Conservation (phyloP, 768 basidiomycete genomes). For the Tricholoma saponaceum region DNA sequence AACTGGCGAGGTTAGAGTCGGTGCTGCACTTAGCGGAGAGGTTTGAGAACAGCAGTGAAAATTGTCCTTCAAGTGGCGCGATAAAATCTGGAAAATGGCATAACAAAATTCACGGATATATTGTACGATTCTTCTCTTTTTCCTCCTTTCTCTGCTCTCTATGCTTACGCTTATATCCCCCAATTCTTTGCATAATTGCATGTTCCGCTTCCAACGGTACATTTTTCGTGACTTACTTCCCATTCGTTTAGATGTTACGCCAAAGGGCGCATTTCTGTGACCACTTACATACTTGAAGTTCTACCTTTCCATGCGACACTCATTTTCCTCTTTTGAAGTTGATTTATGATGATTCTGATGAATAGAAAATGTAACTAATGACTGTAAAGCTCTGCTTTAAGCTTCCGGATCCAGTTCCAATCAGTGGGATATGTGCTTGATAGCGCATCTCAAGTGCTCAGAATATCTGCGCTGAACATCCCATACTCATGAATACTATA, state of each 20-base stretch:
- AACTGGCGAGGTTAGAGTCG: slow-evolving; percentile 40
- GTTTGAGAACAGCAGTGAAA: slow-evolving; percentile 5
- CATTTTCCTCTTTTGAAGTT: background rate
- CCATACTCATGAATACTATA: too few relatives aligned
- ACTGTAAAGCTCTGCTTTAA: background rate
- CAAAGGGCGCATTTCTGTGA: too few relatives aligned
- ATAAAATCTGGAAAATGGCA: background rate
- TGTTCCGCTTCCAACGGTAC: background rate
- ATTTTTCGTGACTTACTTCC: background rate
- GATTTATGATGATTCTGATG: background rate
- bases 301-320: background rate
- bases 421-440: too few relatives aligned
- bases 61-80: background rate
- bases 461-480: too few relatives aligned
- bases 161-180: background rate
- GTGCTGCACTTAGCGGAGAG: slow-evolving; percentile 7
- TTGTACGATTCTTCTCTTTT: background rate
- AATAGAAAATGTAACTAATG: background rate
- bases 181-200: background rate
- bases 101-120: background rate
- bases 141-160: background rate
- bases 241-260: background rate
- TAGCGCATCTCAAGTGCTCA: too few relatives aligned
- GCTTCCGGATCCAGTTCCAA: too few relatives aligned
- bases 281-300: background rate